Evolutionary conservation across 306 rosid genomes (phyloP), one percentile per base, ranked within the genome.

Genomic region (Crataegus laevigata): DNA sequence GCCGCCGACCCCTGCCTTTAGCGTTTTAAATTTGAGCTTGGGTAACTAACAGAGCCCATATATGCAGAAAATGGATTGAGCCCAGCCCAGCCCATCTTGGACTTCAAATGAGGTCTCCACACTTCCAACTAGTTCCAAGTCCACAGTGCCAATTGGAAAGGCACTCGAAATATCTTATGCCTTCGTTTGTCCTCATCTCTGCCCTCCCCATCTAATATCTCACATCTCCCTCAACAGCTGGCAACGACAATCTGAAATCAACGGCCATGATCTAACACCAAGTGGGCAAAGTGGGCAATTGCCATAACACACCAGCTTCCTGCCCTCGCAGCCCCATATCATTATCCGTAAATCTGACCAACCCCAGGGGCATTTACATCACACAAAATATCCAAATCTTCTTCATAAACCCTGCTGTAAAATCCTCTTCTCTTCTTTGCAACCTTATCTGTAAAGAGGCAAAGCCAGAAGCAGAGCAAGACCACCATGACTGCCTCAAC

Each of bases 401-500:
- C 58, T 59, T 60, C 43, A 19, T 73, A 61, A 73, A 60, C 77
- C 77, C 59, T 28, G 21, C n/a, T n/a, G n/a, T n/a, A 81, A 52
- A 81, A 74, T 82, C 85, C 83, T 73, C 50, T 0, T 61, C 29
- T 24, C 18, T 1, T 19, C 15, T 6, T 5, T 59, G 38, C 19
- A 72, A 42, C 88, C 93, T 91, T 87, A 87, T 94, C 94, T 69
- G 47, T 70, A 40, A 24, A 51, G 45, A 45, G 61, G 51, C 34
- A 45, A 63, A 19, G 47, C 74, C 18, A 47, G 59, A 69, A 24
- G 36, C 77, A 69, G 43, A 72, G 36, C n/a, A 15, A 60, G n/a
- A 60, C 51, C 54, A 51, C 92, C 82, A 90, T 94, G 96, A 29
- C 96, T 72, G 68, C 97, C 80, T 78, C 93, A 21, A 90, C 94